A percentile compares a stretch with the other conserved stretches of the same genome.
phyloP scores from a whole-genome alignment of 164 flowering plant species.

The Magnolia kwangsiensis region DNA sequence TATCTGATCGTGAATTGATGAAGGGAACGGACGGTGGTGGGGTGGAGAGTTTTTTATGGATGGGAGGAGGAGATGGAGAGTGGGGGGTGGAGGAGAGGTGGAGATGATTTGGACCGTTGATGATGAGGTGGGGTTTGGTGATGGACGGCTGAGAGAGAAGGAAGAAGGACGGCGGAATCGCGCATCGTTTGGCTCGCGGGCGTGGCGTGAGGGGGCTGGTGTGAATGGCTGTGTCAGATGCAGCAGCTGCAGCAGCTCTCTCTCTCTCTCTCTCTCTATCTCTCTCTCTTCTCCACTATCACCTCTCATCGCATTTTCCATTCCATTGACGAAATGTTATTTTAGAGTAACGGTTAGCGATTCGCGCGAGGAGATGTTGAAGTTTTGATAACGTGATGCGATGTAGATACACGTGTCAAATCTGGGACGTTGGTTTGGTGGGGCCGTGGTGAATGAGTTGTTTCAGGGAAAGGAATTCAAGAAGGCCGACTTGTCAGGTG shows the following conservation, averaged over 20 bases:
- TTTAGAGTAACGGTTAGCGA: not conserved
- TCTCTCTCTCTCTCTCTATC: not conserved
- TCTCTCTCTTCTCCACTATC: not conserved
- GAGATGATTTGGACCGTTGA: not conserved
- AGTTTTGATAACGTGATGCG: not conserved
- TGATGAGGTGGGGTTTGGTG: not conserved
- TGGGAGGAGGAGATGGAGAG: not conserved
- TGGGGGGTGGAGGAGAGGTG: not conserved
- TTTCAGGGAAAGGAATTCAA: too few species aligned
- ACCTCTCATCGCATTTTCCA: not conserved
- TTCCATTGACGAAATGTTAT: not conserved
- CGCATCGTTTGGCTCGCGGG: not conserved
- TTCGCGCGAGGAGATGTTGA: not conserved
- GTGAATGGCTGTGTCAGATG: not conserved
- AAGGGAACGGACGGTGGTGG: not conserved
- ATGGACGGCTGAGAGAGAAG: not conserved
- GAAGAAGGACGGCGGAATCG: not conserved
- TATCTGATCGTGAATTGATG: not conserved
- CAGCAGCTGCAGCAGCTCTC: not conserved
- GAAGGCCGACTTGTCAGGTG: too few species aligned
- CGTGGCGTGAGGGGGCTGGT: not conserved
- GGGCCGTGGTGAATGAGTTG: not conserved
- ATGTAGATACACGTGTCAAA: not conserved
- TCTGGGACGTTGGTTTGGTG: not conserved
- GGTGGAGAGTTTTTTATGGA: not conserved